These are phyloP conservation scores for Licmophora abbreviata DNA, from an alignment of 108 stramenopile genomes.

Conservation along the genomic window DNA sequence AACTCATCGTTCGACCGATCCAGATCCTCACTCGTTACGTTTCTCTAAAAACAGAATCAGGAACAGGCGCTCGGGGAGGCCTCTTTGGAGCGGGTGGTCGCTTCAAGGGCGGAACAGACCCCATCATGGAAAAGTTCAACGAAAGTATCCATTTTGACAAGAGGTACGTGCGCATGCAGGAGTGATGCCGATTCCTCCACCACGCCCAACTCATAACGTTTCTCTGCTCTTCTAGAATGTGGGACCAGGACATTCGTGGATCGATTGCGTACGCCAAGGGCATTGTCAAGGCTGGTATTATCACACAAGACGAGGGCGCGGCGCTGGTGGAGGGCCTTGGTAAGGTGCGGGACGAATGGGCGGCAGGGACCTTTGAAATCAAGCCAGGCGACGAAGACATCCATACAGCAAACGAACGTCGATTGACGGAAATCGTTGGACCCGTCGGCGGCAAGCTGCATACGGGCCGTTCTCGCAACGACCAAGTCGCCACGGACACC, in stretches of 20 bases:
- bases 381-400: constrained; percentile 97
- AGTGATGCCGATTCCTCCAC: too few species aligned
- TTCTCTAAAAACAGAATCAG: too few species aligned
- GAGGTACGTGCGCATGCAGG: constrained; percentile 24
- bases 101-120: constrained; percentile 96
- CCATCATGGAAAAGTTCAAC: constrained; percentile 99
- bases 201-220: too few species aligned
- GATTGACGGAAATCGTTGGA: constrained; percentile 94
- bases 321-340: constrained; percentile 72
- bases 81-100: constrained; percentile 93
- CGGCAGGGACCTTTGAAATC: constrained; percentile 72
- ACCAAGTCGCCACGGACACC: constrained; percentile 96
- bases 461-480: constrained; percentile 96
- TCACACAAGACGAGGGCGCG: constrained; percentile 77
- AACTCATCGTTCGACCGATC: too few species aligned
- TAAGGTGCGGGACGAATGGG: constrained; percentile 88
- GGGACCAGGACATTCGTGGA: constrained; percentile 92
- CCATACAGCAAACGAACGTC: constrained; percentile 99
- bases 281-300: constrained; percentile 75
- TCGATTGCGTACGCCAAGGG: constrained; percentile 95
- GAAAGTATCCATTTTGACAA: constrained; percentile 92
- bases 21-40: too few species aligned
- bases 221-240: constrained; percentile 60
- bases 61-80: constrained; percentile 76
- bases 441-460: constrained; percentile 93